phyloP scores from a whole-genome alignment of 352 stramenopile genomes.

The Albugo laibachii region DNA sequence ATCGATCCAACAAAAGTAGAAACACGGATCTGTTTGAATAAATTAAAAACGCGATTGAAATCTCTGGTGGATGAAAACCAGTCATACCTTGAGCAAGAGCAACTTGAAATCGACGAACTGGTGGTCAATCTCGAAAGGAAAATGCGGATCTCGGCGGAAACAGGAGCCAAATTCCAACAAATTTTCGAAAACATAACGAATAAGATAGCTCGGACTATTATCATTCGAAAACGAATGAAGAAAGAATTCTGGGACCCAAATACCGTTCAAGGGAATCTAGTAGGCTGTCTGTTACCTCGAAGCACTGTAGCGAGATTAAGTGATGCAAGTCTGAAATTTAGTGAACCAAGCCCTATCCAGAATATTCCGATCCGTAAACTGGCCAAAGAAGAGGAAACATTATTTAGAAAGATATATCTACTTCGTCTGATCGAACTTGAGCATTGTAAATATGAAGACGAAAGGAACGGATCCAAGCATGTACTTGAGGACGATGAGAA shows the following conservation, averaged over 20 bases:
- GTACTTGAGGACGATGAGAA: no score
- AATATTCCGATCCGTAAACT: constrained; percentile 69
- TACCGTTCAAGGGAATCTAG: constrained; percentile 25
- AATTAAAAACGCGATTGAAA: constrained; percentile 47
- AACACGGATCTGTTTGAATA: constrained; percentile 32
- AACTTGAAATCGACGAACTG: constrained; percentile 72
- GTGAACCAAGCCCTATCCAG: constrained; percentile 23
- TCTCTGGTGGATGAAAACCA: constrained; percentile 52
- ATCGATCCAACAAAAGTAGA: constrained; percentile 48
- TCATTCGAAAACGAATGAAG: constrained; percentile 75
- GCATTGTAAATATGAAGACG: constrained; percentile 31
- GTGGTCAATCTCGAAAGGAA: constrained; percentile 73
- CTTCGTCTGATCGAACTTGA: constrained; percentile 43
- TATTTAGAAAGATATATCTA: constrained; percentile 28
- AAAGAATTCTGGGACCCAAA: constrained; percentile 81
- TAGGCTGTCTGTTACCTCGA: no score
- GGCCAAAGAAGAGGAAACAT: constrained; percentile 17
- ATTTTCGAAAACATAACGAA: constrained; percentile 41
- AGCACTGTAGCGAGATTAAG: constrained; percentile 2
- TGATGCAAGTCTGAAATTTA: constrained; percentile 21
- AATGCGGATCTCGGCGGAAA: constrained; percentile 24
- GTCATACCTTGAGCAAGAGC: constrained; percentile 34
- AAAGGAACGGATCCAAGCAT: no score
- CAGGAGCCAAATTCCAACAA: constrained; percentile 28
- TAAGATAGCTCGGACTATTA: constrained; percentile 51